Evolutionary conservation across 2,329 filamentous ascomycete genomes (phyloP), one percentile per base, ranked within the genome.

Genomic region (Pseudophaeomoniella oleicola): DNA sequence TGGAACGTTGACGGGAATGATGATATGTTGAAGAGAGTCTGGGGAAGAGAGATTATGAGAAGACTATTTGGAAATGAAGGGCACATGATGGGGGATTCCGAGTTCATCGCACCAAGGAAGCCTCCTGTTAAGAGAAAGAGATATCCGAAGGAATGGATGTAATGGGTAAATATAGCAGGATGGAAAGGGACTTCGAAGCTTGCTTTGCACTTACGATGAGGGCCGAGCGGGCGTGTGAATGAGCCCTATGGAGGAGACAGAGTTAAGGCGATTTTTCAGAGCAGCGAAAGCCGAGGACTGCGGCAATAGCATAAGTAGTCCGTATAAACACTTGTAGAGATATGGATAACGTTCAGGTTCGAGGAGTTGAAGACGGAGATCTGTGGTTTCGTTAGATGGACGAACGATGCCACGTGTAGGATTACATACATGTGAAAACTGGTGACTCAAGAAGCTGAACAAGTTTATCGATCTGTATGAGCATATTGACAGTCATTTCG

Each of bases 391-490:
- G 40, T 49, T 46, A 16, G 41, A 30, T 34, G 18, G 35, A 11
- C 15, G 27, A 18, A 17, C 5, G 27, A 12, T 32, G n/a, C 16
- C 13, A 9, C 16, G 14, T 27, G 5, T 3, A 6, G 27, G 12
- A 13, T 29, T 30, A 57, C 77, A 60, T 59, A 92, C 85, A 98
- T 33, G 90, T 98, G 52, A 98, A 98, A 2, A 98, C 90, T 0
- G 90, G 90, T 0, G 87, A 96, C 56, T 98, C 90, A 29, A 98
- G 76, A 12, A 98, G 70, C 56, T 98, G 90, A 10, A 98, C 90
- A 12, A 98, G 71, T 57, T 98, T 98, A 59, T 98, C 90, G 47
- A 98, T 94, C 56, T 98, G 92, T 31, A 98, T 98, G 38, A 98
- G 72, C 60, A 94, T 93, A 49, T 94, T 94, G 48, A 98, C 90